A percentile compares a stretch with the other conserved stretches of the same genome.
phyloP scores from a whole-genome alignment of 116 monocot genomes.

The Iris pallida region DNA sequence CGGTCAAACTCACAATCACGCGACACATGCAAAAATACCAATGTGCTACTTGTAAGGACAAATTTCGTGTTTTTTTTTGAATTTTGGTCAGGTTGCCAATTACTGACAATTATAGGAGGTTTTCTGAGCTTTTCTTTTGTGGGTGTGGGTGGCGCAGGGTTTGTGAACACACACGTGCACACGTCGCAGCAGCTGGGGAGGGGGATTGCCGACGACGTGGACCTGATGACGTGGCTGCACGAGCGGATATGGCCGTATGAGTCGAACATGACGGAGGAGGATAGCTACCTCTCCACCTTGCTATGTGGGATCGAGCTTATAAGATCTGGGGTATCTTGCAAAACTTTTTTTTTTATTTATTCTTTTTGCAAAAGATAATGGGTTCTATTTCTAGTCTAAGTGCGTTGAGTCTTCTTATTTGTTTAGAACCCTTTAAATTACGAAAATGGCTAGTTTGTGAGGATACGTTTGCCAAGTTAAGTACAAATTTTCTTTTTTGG shows the following conservation, averaged over 20 bases:
- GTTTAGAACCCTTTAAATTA: too few relatives aligned
- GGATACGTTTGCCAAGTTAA: too few relatives aligned
- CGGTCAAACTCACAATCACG: too few relatives aligned
- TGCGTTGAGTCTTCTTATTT: too few relatives aligned
- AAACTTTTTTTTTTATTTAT: too few relatives aligned
- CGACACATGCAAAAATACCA: too few relatives aligned
- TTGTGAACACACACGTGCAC: slow-evolving; percentile 95
- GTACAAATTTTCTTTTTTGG: too few relatives aligned
- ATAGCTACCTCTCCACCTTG: slow-evolving; percentile 80
- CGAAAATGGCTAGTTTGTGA: too few relatives aligned
- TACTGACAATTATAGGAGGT: neutral
- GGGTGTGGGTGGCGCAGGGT: too few relatives aligned
- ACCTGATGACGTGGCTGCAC: slow-evolving; percentile 88
- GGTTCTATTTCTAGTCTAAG: too few relatives aligned
- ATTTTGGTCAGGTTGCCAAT: neutral
- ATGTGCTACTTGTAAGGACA: too few relatives aligned
- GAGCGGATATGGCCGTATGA: slow-evolving; percentile 92
- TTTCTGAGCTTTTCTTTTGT: neutral
- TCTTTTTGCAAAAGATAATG: too few relatives aligned
- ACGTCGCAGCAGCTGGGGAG: slow-evolving; percentile 90
- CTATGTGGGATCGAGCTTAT: slow-evolving; percentile 92
- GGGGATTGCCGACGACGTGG: slow-evolving; percentile 91
- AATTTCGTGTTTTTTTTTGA: neutral
- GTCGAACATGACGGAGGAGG: slow-evolving; percentile 77
- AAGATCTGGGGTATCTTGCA: slow-evolving; percentile 57